Conservation (phyloP, 148 eudicot species). For the Diospyros lotus region DNA sequence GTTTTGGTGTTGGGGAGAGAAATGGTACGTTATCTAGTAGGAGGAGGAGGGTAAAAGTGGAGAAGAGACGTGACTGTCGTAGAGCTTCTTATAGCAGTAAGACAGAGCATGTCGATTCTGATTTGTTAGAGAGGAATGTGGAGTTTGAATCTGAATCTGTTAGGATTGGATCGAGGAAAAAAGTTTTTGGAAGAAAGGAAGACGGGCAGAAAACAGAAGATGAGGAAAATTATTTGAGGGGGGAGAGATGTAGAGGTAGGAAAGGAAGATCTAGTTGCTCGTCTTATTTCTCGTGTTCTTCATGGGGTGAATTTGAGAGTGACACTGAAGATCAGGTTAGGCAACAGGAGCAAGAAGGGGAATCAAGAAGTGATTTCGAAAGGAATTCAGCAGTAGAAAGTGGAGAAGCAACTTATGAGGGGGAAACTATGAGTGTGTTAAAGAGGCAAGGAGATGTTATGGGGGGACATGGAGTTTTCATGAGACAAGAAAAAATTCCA, state of each 20-base stretch:
- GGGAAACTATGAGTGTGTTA: conserved; percentile 24
- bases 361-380: conserved; percentile 18
- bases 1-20: conserved; percentile 36
- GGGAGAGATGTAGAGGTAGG: conserved; percentile 35
- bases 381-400: conserved; percentile 28
- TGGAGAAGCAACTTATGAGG: conserved; percentile 30
- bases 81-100: conserved; percentile 10
- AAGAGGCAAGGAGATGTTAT: conserved; percentile 24
- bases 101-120: conserved; percentile 25
- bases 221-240: conserved; percentile 23
- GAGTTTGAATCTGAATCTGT: conserved; percentile 26
- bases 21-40: conserved; percentile 14
- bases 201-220: conserved; percentile 17
- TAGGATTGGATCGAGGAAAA: conserved; percentile 22
- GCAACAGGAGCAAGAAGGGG: conserved; percentile 36
- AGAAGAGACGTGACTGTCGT: conserved; percentile 25
- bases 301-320: conserved; percentile 44
- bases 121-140: conserved; percentile 19
- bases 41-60: conserved; percentile 24
- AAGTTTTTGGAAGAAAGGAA: conserved; percentile 29
- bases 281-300: conserved; percentile 53
- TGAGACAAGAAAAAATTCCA: conserved; percentile 14
- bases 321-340: conserved; percentile 31
- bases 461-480: conserved; percentile 17
- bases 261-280: conserved; percentile 55